Evolutionary conservation across 805 yeast species (phyloP), one percentile per base, ranked within the genome.

Genomic region (Suhomyces faveliae): DNA sequence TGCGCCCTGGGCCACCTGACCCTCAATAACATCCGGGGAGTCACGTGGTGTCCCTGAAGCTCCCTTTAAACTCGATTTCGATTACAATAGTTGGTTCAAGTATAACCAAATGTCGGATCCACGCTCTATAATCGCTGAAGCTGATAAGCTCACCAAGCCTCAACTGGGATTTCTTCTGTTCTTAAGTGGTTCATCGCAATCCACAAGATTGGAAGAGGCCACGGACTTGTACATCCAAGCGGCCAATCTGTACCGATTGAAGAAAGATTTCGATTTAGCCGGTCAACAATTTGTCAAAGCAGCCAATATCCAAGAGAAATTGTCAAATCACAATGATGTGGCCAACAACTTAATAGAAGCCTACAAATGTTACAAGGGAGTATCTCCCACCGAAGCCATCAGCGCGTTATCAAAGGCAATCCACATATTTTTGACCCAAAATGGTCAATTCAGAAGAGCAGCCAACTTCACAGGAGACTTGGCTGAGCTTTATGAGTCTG

Each of bases 391-490:
- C 9, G 87, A 81, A 45, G 95, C 95, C 7, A 96, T 90, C 3
- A 78, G 84, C 45, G 82, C 89, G 4, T 74, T 94, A 52, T 78
- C 79, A 48, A 79, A 78, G 57, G 96, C 98, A 0, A 84, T 92
- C 51, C 84, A 81, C 52, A 77, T 89, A 62, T 92, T 91, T 66
- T 69, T 72, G 52, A 89, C 96, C 1, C 77, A 82, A 52, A 83
- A 88, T 57, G 99, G 99, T 10, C 97, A 92, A 66, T 94, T 94
- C 70, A 83, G 99, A 64, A 78, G 98, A 65, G 97, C 96, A 20
- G 99, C 99, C 10, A 89, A 89, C 62, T 91, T 87, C 71, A 86
- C 91, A 63, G 81, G 86, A 74, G 99, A 94, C 63, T 76, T 94
- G 60, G 99, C 91, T 9, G 90, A 83, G 55, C 67, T 92, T 40